Evolutionary conservation across 1,139 yeast species (phyloP).

Genomic region (Saccharomyces pastorianus): DNA sequence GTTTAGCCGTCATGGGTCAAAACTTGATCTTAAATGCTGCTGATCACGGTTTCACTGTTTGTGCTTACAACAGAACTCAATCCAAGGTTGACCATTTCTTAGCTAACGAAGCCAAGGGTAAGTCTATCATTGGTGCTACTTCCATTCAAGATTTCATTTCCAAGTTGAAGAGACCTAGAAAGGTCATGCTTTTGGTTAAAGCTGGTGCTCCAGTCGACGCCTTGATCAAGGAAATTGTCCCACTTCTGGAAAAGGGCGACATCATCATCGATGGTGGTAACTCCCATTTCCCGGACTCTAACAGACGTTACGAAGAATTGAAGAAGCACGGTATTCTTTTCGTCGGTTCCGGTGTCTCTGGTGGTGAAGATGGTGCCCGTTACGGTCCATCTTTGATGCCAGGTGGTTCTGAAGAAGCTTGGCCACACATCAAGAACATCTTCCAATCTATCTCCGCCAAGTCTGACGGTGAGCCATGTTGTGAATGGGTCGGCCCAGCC

Average conservation of each 20-base stretch:
- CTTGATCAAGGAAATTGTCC: slow-evolving; percentile 80
- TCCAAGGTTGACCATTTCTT: slow-evolving; percentile 91
- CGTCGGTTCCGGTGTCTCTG: slow-evolving; percentile 99
- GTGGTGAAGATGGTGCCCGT: slow-evolving; percentile 99
- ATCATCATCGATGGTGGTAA: slow-evolving; percentile 99
- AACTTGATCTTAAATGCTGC: slow-evolving; percentile 96
- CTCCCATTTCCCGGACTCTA: slow-evolving; percentile 98
- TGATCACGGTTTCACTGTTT: slow-evolving; percentile 95
- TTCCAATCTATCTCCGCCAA: slow-evolving; percentile 96
- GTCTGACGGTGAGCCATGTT: slow-evolving; percentile 97
- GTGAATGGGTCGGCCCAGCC: slow-evolving; percentile 99
- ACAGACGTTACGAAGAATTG: slow-evolving; percentile 91
- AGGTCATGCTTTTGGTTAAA: slow-evolving; percentile 87
- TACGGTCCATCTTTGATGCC: slow-evolving; percentile 99
- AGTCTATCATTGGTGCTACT: slow-evolving; percentile 89
- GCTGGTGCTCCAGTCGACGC: slow-evolving; percentile 95
- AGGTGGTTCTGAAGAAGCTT: slow-evolving; percentile 96
- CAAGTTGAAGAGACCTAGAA: slow-evolving; percentile 94
- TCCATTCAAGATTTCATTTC: slow-evolving; percentile 82
- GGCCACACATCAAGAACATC: slow-evolving; percentile 96
- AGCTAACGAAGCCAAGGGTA: slow-evolving; percentile 93
- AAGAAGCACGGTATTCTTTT: slow-evolving; percentile 80
- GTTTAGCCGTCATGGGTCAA: slow-evolving; percentile 99
- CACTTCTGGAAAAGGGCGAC: slow-evolving; percentile 91
- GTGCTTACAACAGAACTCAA: slow-evolving; percentile 96